Base-by-base conservation (phyloP, 805 yeast genomes). In the Cyberlindnera nakhonratchasimensis region DNA sequence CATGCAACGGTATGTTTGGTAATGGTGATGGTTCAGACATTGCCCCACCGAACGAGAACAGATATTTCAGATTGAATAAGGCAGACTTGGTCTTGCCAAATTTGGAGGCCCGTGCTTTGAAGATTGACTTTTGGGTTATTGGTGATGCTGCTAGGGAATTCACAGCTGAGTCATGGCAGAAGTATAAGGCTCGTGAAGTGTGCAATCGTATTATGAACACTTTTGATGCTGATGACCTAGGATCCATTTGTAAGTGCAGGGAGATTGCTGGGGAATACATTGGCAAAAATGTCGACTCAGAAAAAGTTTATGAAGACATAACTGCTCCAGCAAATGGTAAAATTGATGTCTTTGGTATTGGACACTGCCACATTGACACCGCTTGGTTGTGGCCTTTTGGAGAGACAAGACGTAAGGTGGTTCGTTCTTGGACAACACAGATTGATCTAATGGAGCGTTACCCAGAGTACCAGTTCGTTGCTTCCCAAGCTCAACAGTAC, bases 341-440 rank as follows among this genome's bases (percentile, higher is more conserved):
- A 45, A 64, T 76, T 44, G 80, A 82, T 43, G 96, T 90, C 10
- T 83, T 70, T 62, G 96, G 86, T 8, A 74, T 93, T 51, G 99
- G 99, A 32, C 86, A 93, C 61, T 93, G 98, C 62, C 98, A 90
- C 62, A 90, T 90, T 53, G 99, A 91, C 58, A 91, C 98, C 14
- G 98, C 98, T 13, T 91, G 99, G 99, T 71, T 89, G 45, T 91
- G 99, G 99, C 98, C 97, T n/a, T 91, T 84, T 70, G 97, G 96
- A 3, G 97, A 93, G 61, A 88, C 98, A 2, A 82, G 86, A 54
- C 77, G 98, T 39, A 91, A 91, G 59, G 79, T 91, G 42, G 96
- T 90, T 3, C 75, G 99, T 51, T 87, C 96, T 6, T 91, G 98
- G 98, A 82, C 96, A 0, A 79, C 96, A 9, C 99, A 91, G 66